Percentiles rank a stretch among this genome's conserved stretches.
These are phyloP conservation scores for Wallacemonas sp. DNA, from an alignment of 208 protist genomes.

Conservation along the genomic window DNA sequence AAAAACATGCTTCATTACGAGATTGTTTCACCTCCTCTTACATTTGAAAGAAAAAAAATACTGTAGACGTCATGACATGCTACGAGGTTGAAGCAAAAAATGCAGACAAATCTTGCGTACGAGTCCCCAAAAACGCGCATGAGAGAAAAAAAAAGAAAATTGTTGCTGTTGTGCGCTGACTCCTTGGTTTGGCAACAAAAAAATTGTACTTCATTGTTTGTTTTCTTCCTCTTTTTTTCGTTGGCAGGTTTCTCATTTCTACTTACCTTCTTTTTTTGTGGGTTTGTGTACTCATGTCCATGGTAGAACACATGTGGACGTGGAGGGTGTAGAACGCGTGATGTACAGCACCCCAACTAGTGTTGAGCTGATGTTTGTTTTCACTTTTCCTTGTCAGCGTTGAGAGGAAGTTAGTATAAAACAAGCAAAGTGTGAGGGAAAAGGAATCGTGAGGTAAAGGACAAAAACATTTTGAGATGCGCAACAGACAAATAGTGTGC, in stretches of 20 bases:
- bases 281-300: conserved; percentile 8
- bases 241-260: not conserved
- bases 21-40: not conserved
- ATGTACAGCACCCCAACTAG: not conserved
- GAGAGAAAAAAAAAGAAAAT: not conserved
- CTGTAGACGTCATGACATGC: not conserved
- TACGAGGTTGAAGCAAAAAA: not conserved
- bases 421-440: no score
- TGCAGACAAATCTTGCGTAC: not conserved
- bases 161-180: not conserved
- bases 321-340: not conserved
- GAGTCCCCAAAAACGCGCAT: not conserved
- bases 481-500: no score
- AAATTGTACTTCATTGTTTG: conserved; percentile 15
- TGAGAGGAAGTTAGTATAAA: no score
- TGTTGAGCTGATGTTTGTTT: not conserved
- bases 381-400: no score
- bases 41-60: conserved; percentile 13
- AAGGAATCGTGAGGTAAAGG: no score
- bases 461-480: no score
- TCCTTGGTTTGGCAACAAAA: conserved; percentile 5
- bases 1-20: no score
- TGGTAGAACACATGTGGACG: conserved; percentile 14
- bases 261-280: not conserved
- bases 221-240: conserved; percentile 16